These are phyloP conservation scores for Penicillium sp. DNA, from an alignment of 2,329 filamentous ascomycete genomes.

Conservation along the genomic window DNA sequence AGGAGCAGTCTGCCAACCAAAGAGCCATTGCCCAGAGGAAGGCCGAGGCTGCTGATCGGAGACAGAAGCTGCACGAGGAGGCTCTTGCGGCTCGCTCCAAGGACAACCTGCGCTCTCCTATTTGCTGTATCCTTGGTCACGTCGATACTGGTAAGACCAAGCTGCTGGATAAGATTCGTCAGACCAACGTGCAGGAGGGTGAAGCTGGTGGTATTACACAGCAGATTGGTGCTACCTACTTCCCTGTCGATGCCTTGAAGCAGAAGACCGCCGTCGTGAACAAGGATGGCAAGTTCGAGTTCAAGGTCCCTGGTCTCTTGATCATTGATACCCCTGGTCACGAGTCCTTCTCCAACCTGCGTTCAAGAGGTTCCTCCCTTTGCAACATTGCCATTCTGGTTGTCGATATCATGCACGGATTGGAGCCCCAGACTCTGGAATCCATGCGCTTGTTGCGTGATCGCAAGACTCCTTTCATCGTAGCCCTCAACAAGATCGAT, in stretches of 20 bases:
- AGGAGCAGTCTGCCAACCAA: slow-evolving; percentile 71
- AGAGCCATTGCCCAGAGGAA: slow-evolving; percentile 75
- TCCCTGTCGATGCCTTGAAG: slow-evolving; percentile 88
- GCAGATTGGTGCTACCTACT: slow-evolving; percentile 99
- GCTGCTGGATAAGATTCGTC: slow-evolving; percentile 94
- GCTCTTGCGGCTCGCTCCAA: slow-evolving; percentile 87
- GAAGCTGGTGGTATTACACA: slow-evolving; percentile 99
- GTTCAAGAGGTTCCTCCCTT: slow-evolving; percentile 93
- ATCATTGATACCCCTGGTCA: slow-evolving; percentile 98
- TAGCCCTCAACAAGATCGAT: slow-evolving; percentile 99
- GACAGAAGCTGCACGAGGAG: slow-evolving; percentile 87
- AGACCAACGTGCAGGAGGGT: slow-evolving; percentile 98
- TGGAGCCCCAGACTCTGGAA: slow-evolving; percentile 95
- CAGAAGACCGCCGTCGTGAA: slow-evolving; percentile 95
- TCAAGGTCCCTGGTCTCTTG: slow-evolving; percentile 95
- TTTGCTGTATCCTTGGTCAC: slow-evolving; percentile 99
- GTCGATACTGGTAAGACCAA: slow-evolving; percentile 99
- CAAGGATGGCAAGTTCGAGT: slow-evolving; percentile 82
- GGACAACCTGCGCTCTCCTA: slow-evolving; percentile 93
- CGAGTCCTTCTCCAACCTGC: slow-evolving; percentile 99
- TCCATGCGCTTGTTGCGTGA: slow-evolving; percentile 94
- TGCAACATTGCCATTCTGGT: slow-evolving; percentile 99
- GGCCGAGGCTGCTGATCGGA: slow-evolving; percentile 82
- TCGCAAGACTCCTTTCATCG: slow-evolving; percentile 95
- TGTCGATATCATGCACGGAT: slow-evolving; percentile 99